Percentiles rank a stretch among this genome's conserved stretches.
phyloP scores from a whole-genome alignment of 1,139 yeast genomes.

The Casaregolazyma suthepensis region DNA sequence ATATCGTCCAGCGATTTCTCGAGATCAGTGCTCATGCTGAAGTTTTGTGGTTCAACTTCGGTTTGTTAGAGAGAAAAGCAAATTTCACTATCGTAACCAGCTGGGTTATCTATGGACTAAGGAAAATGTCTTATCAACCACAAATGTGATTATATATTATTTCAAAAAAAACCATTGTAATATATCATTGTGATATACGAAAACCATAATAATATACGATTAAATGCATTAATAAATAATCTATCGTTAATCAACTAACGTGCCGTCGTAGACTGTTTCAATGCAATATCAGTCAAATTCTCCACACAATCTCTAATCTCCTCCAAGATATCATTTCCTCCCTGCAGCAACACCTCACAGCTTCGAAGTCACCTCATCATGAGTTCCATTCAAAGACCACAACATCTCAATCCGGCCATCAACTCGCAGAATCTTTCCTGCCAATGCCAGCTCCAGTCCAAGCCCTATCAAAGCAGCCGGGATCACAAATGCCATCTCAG shows the following conservation, averaged over 20 bases:
- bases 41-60: not conserved
- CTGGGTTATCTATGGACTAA: not conserved
- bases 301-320: too few species aligned
- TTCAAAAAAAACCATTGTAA: too few species aligned
- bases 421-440: slow-evolving; percentile 9
- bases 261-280: not conserved
- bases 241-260: not conserved
- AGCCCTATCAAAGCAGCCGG: slow-evolving; percentile 32
- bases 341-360: not conserved
- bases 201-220: too few species aligned
- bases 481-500: slow-evolving; percentile 41
- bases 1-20: slow-evolving; percentile 35
- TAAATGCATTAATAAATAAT: not conserved
- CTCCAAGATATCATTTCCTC: too few species aligned
- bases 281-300: too few species aligned
- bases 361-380: slow-evolving; percentile 1
- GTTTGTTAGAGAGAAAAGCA: not conserved
- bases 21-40: slow-evolving; percentile 18
- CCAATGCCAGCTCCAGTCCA: slow-evolving; percentile 22
- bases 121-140: not conserved
- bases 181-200: too few species aligned
- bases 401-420: slow-evolving; percentile 11
- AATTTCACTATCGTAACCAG: not conserved
- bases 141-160: too few species aligned
- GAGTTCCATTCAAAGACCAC: slow-evolving; percentile 15